Percentiles rank a stretch among this genome's conserved stretches.
Conservation (phyloP, 257 asterid genomes). For the Solanum medicagineum region DNA sequence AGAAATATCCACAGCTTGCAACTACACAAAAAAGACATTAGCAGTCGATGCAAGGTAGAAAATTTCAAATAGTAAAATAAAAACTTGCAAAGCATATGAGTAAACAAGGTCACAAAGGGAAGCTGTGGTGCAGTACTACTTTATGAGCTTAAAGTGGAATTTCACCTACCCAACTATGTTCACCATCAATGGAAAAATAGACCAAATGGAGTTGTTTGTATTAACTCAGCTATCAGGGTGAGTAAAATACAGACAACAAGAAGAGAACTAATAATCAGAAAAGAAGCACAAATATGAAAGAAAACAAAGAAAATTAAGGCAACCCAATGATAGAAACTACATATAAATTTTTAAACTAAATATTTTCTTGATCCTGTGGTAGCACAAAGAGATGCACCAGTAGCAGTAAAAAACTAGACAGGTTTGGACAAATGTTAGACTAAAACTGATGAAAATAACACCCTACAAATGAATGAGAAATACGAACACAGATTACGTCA, state of each 20-base stretch:
- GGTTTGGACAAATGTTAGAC: no score
- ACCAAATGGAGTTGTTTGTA: neutral
- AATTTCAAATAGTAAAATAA: neutral
- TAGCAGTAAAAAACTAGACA: no score
- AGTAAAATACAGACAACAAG: neutral
- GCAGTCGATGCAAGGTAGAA: slow-evolving; percentile 3
- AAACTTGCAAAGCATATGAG: neutral
- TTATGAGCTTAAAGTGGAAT: neutral
- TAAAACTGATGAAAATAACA: no score
- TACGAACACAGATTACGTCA: no score
- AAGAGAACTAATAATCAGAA: no score
- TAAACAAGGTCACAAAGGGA: neutral
- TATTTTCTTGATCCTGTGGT: no score
- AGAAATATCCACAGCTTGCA: slow-evolving; percentile 54
- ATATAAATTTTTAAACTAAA: no score
- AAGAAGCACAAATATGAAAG: no score
- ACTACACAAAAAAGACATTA: slow-evolving; percentile 24
- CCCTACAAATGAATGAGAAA: no score
- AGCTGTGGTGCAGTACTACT: neutral
- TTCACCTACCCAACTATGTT: neutral
- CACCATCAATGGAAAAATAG: neutral
- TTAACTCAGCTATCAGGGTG: neutral
- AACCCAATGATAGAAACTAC: no score
- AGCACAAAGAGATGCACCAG: no score
- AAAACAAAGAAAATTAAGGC: no score